Evolutionary conservation across 1,284 basidiomycete genomes (phyloP), one percentile per base, ranked within the genome.

Genomic region (Porodaedalea pini): DNA sequence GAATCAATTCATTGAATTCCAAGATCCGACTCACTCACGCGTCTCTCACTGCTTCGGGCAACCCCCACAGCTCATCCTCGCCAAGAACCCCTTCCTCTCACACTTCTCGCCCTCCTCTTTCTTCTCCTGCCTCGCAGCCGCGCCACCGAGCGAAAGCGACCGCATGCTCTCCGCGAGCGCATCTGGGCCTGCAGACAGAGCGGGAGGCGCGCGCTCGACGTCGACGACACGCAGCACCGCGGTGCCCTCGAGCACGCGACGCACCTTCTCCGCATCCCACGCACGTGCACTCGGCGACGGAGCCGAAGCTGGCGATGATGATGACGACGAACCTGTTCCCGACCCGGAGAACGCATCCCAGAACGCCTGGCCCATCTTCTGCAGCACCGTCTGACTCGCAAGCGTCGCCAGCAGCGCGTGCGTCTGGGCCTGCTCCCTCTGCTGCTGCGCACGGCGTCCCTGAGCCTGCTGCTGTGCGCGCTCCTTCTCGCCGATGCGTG

Each of bases 291-390:
- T 80, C 62, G 83, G 74, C 3, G 91, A 85, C 71, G 91, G 90
- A 60, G 90, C 86, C 54, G 80, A 77, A 65, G 90, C 88, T 80
- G 78, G 82, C 48, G 73, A 70, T 36, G 66, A 64, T 45, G 69
- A 54, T 7, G 59, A 10, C 40, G 73, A 62, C 41, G 67, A 57
- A 27, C 67, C 61, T 48, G 65, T 61, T 15, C 67, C 43, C 2
- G 68, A 60, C 1, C 82, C 82, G 13, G 83, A 78, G 71, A 91
- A 91, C 27, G 88, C 89, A 61, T 90, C 88, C 88, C 87, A 90
- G 71, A 91, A 90, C 41, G 88, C 86, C 25, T 73, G 69, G 13
- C 86, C 85, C 29, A 91, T 76, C 64, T 82, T 85, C 68, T 74
- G 72, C 50, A 87, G 66, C 29, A 91, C 70, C 0, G 88, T 89